Evolutionary conservation across 495 filamentous ascomycete species (phyloP).

Genomic region (Tuber microsphaerosporum): DNA sequence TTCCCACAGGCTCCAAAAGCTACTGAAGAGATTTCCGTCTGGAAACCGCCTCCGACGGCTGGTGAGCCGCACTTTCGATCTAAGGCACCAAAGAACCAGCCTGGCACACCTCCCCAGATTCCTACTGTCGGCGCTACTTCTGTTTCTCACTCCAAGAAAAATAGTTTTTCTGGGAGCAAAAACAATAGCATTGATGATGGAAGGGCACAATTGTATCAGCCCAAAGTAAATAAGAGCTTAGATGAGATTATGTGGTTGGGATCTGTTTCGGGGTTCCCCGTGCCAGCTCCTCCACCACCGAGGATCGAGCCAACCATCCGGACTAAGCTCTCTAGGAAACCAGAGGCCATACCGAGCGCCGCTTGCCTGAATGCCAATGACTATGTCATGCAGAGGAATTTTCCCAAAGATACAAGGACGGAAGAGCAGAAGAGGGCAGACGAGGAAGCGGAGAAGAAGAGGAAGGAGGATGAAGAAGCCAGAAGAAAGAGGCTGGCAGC

Average conservation of each 20-base stretch:
- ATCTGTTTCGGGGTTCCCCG: constrained; percentile 33
- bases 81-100: constrained; percentile 36
- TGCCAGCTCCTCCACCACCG: constrained; percentile 29
- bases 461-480: constrained; percentile 35
- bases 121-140: constrained; percentile 31
- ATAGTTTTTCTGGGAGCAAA: constrained; percentile 9
- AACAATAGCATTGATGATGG: constrained; percentile 28
- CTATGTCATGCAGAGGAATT: neutral
- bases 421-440: constrained; percentile 28
- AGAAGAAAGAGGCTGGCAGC: constrained; percentile 34
- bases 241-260: constrained; percentile 42
- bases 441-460: constrained; percentile 32
- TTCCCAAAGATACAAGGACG: constrained; percentile 5
- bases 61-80: constrained; percentile 29
- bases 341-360: constrained; percentile 36
- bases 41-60: constrained; percentile 35
- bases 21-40: constrained; percentile 27
- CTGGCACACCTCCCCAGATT: constrained; percentile 35
- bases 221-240: constrained; percentile 36
- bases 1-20: constrained; percentile 33
- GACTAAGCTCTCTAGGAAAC: constrained; percentile 39
- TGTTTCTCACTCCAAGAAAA: neutral
- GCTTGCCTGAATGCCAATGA: constrained; percentile 31
- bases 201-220: constrained; percentile 35
- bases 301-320: constrained; percentile 31